Evolutionary conservation across 2,329 filamentous ascomycete genomes (phyloP), one percentile per base, ranked within the genome.

Genomic region (Sporothrix luriei): DNA sequence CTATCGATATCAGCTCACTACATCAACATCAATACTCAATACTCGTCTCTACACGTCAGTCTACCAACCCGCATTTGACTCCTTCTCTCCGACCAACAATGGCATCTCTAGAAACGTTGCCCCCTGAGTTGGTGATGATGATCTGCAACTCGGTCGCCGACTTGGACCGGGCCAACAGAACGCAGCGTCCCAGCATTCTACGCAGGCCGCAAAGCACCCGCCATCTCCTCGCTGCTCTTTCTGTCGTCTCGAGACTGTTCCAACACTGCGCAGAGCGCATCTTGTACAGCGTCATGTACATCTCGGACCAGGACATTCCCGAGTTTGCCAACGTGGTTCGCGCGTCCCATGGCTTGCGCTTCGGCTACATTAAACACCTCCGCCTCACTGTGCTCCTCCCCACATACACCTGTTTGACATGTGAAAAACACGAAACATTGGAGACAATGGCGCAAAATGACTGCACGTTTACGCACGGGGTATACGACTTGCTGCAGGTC

Each of bases 211-310:
- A 6, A 61, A 11, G 7, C 11, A 5, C 33, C 7, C 4, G 24
- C 38, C 3, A 43, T 38, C 55, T 33, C 21, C 55, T 61, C 33
- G 33, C 55, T 40, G n/a, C 55, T 38, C 38, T 61, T 33, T 61
- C 55, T 40, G n/a, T 40, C 26, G 33, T 61, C 10, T 61, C 55
- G 43, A 24, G 14, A 38, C 13, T 4, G n/a, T 61, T 33, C 29
- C 29, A 21, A n/a, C 13, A 4, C 19, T 59, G 55, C 55, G 14
- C 40, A 3, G 55, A 59, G 19, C 16, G 1, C 19, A 29, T 59
- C 9, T 59, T 40, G 29, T 59, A 59, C 55, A 21, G 21, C 5
- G 33, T 59, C 19, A 10, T 59, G 55, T 59, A 59, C 55, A 59
- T 59, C 33, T 40, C 29, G 9, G 9, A n/a, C 55, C 13, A 14